phyloP scores from a whole-genome alignment of 2,329 filamentous ascomycete species.

The Cephalotrichum gorgonifer region DNA sequence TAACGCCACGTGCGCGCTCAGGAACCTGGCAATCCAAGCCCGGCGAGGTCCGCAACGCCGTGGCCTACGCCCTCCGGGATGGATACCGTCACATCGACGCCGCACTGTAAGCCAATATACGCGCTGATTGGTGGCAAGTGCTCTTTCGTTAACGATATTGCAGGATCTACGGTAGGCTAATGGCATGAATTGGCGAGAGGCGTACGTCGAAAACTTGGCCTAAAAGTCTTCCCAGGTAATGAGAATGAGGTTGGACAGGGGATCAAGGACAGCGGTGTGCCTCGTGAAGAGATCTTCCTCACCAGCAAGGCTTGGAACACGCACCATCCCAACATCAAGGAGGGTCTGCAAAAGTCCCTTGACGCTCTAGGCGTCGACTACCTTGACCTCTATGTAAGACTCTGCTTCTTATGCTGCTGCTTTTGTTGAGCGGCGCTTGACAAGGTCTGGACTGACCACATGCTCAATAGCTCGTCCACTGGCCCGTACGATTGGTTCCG shows the following conservation, averaged over 20 bases:
- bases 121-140: background rate
- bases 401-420: constrained; percentile 51
- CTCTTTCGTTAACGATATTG: background rate
- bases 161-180: background rate
- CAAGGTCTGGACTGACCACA: background rate
- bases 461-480: constrained; percentile 41
- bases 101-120: constrained; percentile 53
- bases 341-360: constrained; percentile 50
- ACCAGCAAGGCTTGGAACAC: constrained; percentile 79
- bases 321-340: constrained; percentile 58
- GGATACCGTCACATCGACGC: constrained; percentile 73
- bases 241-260: constrained; percentile 58
- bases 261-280: constrained; percentile 52
- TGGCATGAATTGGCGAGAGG: background rate
- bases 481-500: constrained; percentile 47
- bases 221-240: constrained; percentile 59
- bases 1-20: background rate
- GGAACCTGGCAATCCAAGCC: constrained; percentile 72
- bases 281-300: constrained; percentile 57
- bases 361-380: constrained; percentile 53
- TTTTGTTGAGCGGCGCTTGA: background rate
- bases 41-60: constrained; percentile 58
- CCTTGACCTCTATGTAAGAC: constrained; percentile 61
- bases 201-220: background rate
- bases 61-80: constrained; percentile 54